These are phyloP conservation scores for Cystofilobasidium capitatum DNA, from an alignment of 768 basidiomycete species.

Conservation along the genomic window DNA sequence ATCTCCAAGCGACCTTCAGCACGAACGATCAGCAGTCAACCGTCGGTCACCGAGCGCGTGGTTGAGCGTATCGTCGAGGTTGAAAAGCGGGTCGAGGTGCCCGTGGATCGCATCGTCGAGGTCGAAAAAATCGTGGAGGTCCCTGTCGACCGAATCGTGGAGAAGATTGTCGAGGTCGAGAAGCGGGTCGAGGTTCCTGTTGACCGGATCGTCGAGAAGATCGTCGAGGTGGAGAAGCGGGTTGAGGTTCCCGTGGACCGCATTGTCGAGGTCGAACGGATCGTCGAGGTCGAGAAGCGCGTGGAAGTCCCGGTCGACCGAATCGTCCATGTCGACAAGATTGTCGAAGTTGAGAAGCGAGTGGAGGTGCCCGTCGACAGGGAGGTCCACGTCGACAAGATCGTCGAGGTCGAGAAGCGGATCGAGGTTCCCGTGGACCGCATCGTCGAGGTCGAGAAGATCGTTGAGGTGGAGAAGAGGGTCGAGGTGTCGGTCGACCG, in stretches of 20 bases:
- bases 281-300: constrained; percentile 34
- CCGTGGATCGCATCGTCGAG: constrained; percentile 22
- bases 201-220: constrained; percentile 33
- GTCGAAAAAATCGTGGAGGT: constrained; percentile 34
- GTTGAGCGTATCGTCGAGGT: constrained; percentile 23
- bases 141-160: constrained; percentile 27
- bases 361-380: constrained; percentile 33
- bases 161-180: constrained; percentile 17
- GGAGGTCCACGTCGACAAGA: constrained; percentile 23
- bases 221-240: constrained; percentile 34
- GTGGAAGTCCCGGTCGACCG: constrained; percentile 27
- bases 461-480: constrained; percentile 34
- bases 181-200: constrained; percentile 29
- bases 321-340: constrained; percentile 26
- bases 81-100: no score
- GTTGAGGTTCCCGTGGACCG: constrained; percentile 28
- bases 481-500: constrained; percentile 28
- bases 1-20: not conserved
- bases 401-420: constrained; percentile 18
- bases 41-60: not conserved
- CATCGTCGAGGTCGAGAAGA: constrained; percentile 34
- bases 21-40: not conserved
- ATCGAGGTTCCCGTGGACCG: constrained; percentile 32
- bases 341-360: constrained; percentile 31
- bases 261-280: constrained; percentile 30